Conservation (phyloP, 2,329 filamentous ascomycete genomes). For the Dothideomycetes sp. region DNA sequence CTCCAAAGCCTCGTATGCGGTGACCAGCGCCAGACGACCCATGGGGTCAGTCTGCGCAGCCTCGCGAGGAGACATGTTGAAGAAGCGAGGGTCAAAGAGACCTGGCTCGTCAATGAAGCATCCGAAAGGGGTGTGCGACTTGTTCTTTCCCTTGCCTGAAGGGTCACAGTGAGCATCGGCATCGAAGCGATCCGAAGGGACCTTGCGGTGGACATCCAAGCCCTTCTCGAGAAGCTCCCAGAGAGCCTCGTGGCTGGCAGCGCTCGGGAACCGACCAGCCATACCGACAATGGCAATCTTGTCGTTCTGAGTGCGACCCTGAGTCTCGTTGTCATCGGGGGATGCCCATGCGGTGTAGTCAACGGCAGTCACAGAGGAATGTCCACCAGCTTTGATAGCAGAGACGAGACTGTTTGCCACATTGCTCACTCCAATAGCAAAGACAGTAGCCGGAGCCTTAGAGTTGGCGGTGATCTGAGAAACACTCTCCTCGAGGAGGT, state of each 20-base stretch:
- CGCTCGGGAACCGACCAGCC: constrained; percentile 66
- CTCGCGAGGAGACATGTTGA: constrained; percentile 78
- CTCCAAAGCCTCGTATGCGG: constrained; percentile 72
- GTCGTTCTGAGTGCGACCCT: constrained; percentile 42
- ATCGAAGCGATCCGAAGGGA: constrained; percentile 63
- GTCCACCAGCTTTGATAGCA: constrained; percentile 40
- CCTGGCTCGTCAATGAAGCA: constrained; percentile 68
- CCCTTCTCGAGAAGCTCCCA: constrained; percentile 68
- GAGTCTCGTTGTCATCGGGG: constrained; percentile 17
- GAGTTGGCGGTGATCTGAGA: constrained; percentile 32
- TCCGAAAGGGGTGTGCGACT: constrained; percentile 64
- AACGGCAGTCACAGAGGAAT: constrained; percentile 29
- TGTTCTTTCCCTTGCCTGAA: constrained; percentile 63
- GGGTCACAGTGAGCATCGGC: constrained; percentile 60
- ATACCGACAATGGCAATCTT: constrained; percentile 82
- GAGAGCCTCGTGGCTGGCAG: constrained; percentile 57
- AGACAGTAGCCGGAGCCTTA: constrained; percentile 32
- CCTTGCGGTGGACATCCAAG: constrained; percentile 58
- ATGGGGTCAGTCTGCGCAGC: constrained; percentile 73
- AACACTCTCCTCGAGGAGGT: constrained; percentile 35
- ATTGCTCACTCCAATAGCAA: constrained; percentile 41
- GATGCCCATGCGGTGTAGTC: constrained; percentile 35
- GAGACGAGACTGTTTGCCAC: constrained; percentile 45
- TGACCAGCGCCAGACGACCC: constrained; percentile 64
- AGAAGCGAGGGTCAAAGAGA: constrained; percentile 71